phyloP scores from a whole-genome alignment of 345 rosid genomes.

The Combretum micranthum region DNA sequence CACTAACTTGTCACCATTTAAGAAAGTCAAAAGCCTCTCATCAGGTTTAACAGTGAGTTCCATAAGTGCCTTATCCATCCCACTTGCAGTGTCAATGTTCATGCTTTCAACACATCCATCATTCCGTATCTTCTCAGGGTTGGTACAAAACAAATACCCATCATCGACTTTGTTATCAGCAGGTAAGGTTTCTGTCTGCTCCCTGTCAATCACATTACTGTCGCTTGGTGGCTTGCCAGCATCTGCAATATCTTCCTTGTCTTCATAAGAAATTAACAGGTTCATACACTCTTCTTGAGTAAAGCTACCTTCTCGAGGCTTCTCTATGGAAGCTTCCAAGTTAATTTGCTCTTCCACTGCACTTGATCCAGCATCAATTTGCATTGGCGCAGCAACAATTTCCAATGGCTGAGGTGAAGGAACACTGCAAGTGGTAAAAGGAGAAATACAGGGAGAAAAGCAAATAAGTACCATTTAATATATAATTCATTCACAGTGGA shows the following conservation, averaged over 20 bases:
- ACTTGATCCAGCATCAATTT: slow-evolving; percentile 23
- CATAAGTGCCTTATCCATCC: slow-evolving; percentile 1
- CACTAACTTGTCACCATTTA: neutral
- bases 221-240: slow-evolving; percentile 12
- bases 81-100: neutral
- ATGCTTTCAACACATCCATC: slow-evolving; percentile 3
- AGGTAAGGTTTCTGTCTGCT: slow-evolving; percentile 12
- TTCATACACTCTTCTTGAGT: slow-evolving; percentile 12
- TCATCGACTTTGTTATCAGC: no score
- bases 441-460: no score
- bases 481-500: neutral
- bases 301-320: slow-evolving; percentile 14
- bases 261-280: slow-evolving; percentile 10
- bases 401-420: slow-evolving; percentile 12
- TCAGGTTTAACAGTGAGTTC: neutral
- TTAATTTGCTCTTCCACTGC: slow-evolving; percentile 7
- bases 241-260: slow-evolving; percentile 20
- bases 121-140: slow-evolving; percentile 7
- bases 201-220: slow-evolving; percentile 19
- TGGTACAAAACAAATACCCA: neutral
- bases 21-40: neutral
- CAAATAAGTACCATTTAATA: neutral
- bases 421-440: neutral
- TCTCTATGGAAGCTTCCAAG: slow-evolving; percentile 19
- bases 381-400: slow-evolving; percentile 12